Percentiles rank a stretch among this genome's conserved stretches.
Evolutionary conservation across 306 rosid genomes (phyloP).

Genomic region (Arachis stenosperma): DNA sequence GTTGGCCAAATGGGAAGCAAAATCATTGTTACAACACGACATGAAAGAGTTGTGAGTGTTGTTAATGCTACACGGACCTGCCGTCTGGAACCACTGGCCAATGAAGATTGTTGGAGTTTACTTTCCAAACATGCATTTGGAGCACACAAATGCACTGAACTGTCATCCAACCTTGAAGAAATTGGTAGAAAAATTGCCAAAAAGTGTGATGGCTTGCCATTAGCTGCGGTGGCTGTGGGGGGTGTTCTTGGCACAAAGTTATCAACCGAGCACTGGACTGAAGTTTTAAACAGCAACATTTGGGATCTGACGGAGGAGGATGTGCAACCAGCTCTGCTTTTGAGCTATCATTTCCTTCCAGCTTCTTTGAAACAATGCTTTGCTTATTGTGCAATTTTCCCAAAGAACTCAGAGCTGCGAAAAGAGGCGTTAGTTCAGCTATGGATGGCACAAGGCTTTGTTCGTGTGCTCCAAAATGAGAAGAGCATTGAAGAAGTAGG

Average conservation of each 20-base stretch:
- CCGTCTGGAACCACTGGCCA: background rate
- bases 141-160: background rate
- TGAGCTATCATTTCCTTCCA: background rate
- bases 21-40: constrained; percentile 14
- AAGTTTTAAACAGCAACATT: background rate
- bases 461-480: background rate
- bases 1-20: constrained; percentile 10
- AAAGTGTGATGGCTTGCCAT: background rate
- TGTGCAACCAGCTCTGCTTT: background rate
- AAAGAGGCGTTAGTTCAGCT: background rate
- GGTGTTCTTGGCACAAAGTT: no score
- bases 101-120: constrained; percentile 9
- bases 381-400: background rate
- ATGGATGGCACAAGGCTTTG: background rate
- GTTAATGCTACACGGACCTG: background rate
- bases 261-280: no score
- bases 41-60: background rate
- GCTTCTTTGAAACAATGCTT: background rate
- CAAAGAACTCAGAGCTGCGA: background rate
- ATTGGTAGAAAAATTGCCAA: background rate
- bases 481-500: background rate
- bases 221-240: no score
- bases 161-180: background rate
- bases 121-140: constrained; percentile 24
- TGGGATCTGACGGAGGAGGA: background rate